Conservation (phyloP, 2,329 filamentous ascomycete genomes). For the Lizonia empirigonia region DNA sequence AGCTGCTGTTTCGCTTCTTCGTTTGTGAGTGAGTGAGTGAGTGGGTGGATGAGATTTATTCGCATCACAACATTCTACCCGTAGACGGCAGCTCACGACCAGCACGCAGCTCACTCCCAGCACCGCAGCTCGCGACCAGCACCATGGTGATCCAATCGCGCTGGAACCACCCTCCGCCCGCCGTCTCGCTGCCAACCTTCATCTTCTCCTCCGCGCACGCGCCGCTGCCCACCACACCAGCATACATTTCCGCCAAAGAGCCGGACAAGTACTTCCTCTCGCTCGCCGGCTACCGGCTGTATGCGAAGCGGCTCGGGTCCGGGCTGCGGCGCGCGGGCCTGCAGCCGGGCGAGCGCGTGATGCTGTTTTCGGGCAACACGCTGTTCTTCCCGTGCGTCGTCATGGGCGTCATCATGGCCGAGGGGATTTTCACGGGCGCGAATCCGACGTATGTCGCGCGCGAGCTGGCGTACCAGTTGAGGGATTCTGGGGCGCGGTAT, state of each 20-base stretch:
- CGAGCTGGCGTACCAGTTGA: conserved; percentile 76
- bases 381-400: conserved; percentile 74
- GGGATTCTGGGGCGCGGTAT: conserved; percentile 71
- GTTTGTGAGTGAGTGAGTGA: too few species aligned
- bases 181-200: conserved; percentile 53
- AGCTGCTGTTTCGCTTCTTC: too few species aligned
- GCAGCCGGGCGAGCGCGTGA: conserved; percentile 68
- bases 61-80: too few species aligned
- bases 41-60: too few species aligned
- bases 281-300: conserved; percentile 67
- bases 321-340: conserved; percentile 70
- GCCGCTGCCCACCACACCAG: conserved; percentile 52
- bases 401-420: conserved; percentile 76
- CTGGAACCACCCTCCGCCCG: conserved; percentile 55
- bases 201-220: conserved; percentile 59
- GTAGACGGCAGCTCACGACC: too few species aligned
- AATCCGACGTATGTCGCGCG: conserved; percentile 71
- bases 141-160: conserved; percentile 60
- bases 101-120: background rate
- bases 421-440: conserved; percentile 77
- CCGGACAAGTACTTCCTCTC: conserved; percentile 72
- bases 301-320: conserved; percentile 73
- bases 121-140: too few species aligned
- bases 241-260: conserved; percentile 68
- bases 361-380: conserved; percentile 75